Evolutionary conservation across 176 grass and related monocot species (phyloP).

Genomic region (Zoysia pacifica): DNA sequence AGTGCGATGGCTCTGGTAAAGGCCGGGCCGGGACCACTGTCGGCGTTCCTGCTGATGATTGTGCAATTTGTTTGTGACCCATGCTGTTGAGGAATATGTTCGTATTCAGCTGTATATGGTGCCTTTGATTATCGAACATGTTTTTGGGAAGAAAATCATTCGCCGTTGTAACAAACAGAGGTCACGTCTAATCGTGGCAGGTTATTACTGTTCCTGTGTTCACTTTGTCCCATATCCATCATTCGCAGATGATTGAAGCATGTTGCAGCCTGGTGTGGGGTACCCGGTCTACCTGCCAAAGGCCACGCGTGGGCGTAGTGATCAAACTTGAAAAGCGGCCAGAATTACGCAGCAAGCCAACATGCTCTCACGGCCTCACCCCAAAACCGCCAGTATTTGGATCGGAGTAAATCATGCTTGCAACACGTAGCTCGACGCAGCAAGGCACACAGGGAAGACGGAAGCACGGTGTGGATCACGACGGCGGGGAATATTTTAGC

Average conservation of each 20-base stretch:
- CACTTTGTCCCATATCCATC: background rate
- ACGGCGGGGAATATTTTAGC: background rate
- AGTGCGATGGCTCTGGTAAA: background rate
- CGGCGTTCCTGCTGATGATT: conserved; percentile 4
- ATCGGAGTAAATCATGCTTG: too few species aligned
- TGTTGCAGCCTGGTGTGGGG: too few species aligned
- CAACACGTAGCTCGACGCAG: too few species aligned
- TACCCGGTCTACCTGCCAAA: too few species aligned
- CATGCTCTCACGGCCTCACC: too few species aligned
- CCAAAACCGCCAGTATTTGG: too few species aligned
- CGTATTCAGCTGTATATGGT: background rate
- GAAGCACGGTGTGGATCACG: background rate
- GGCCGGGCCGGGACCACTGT: conserved; percentile 23
- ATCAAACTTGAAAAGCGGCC: too few species aligned
- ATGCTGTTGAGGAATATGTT: conserved; percentile 28
- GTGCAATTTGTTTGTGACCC: conserved; percentile 19
- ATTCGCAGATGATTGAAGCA: too few species aligned
- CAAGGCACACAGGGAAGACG: too few species aligned
- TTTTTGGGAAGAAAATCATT: background rate
- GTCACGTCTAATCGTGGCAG: background rate
- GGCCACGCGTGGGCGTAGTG: too few species aligned
- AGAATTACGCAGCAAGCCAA: too few species aligned
- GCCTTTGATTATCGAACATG: background rate
- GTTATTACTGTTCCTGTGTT: background rate
- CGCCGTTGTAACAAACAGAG: background rate